A percentile compares a stretch with the other conserved stretches of the same genome.
These are phyloP conservation scores for Fagopyrum homotropicum DNA, from an alignment of 148 eudicot species.

Conservation along the genomic window DNA sequence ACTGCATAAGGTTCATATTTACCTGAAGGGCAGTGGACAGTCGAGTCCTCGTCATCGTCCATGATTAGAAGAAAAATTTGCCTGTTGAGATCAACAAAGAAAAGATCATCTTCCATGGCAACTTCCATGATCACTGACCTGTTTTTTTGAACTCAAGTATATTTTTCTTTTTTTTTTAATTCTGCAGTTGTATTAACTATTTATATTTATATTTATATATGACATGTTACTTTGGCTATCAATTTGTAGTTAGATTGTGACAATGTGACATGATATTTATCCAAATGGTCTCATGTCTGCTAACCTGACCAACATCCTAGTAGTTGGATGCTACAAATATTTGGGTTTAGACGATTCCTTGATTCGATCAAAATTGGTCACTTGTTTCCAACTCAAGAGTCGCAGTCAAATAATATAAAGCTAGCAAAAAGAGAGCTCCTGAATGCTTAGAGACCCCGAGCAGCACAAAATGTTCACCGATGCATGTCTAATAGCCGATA, in stretches of 20 bases:
- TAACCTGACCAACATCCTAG: background rate
- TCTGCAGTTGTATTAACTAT: background rate
- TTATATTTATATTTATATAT: background rate
- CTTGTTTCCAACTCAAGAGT: too few relatives aligned
- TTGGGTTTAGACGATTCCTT: too few relatives aligned
- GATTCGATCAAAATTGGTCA: too few relatives aligned
- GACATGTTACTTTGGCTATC: conserved; percentile 7
- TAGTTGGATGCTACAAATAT: too few relatives aligned
- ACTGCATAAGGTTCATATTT: background rate
- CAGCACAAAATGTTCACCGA: too few relatives aligned
- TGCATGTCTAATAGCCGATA: too few relatives aligned
- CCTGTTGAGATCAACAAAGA: conserved; percentile 62
- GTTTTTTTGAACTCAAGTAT: background rate
- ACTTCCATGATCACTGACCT: conserved; percentile 28
- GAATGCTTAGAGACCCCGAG: too few relatives aligned
- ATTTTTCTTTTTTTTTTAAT: background rate
- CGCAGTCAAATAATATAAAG: too few relatives aligned
- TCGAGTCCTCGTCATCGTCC: conserved; percentile 15
- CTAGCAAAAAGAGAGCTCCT: too few relatives aligned
- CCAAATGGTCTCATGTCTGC: background rate
- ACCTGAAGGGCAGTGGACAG: conserved; percentile 13
- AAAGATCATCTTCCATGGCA: conserved; percentile 72
- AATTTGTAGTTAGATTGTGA: background rate
- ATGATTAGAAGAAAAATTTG: conserved; percentile 22
- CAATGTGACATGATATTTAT: background rate